Conservation (phyloP, 257 asterid genomes). For the Vinca minor region DNA sequence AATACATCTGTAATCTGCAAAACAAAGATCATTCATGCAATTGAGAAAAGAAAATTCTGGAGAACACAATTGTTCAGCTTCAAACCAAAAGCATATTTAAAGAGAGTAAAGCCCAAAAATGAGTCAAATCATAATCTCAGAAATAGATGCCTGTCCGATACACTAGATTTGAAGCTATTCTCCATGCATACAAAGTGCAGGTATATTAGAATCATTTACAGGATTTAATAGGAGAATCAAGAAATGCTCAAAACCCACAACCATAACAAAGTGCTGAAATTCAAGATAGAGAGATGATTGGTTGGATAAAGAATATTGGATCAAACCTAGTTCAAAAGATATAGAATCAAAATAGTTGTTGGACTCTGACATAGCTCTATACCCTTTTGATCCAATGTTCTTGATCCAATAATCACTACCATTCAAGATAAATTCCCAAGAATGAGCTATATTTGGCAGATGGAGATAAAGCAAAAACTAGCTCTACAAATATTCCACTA, state of each 20-base stretch:
- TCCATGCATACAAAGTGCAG: not conserved
- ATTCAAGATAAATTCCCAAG: not conserved
- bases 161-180: not conserved
- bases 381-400: too few relatives aligned
- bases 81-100: not conserved
- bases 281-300: too few relatives aligned
- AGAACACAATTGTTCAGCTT: not conserved
- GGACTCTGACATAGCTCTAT: too few relatives aligned
- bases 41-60: not conserved
- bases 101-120: not conserved
- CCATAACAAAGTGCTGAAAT: not conserved
- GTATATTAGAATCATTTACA: not conserved
- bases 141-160: not conserved
- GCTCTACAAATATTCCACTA: too few relatives aligned
- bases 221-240: not conserved
- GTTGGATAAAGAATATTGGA: too few relatives aligned
- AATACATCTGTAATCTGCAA: slow-evolving; percentile 62
- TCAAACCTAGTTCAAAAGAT: too few relatives aligned
- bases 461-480: not conserved
- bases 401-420: too few relatives aligned
- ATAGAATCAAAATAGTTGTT: too few relatives aligned
- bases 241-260: not conserved
- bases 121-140: not conserved
- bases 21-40: slow-evolving; percentile 1
- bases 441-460: not conserved